A percentile compares a stretch with the other conserved stretches of the same genome.
Conservation (phyloP, 208 protist genomes). For the Entamoeba invadens region DNA sequence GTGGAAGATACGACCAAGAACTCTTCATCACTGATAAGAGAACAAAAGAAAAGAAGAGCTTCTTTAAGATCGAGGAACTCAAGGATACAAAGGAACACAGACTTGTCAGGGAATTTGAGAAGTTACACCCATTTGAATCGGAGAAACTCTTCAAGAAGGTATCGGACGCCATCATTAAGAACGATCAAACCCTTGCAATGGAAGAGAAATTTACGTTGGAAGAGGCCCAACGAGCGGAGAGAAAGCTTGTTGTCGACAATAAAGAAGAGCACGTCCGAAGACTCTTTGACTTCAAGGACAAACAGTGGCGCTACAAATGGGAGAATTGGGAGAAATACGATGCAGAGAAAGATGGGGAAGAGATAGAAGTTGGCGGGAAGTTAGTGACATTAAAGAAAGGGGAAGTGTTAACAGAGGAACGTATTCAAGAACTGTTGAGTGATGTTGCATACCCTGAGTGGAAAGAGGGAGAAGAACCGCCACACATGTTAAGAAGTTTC, state of each 20-base stretch:
- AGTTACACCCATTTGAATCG: not conserved
- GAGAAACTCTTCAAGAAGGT: not conserved
- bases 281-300: not conserved
- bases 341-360: not conserved
- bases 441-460: not conserved
- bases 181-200: not conserved
- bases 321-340: not conserved
- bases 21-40: not conserved
- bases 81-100: not conserved
- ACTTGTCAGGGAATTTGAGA: not conserved
- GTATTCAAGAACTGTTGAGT: not conserved
- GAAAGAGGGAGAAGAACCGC: not conserved
- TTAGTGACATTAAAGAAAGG: not conserved
- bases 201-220: not conserved
- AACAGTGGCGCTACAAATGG: not conserved
- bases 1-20: not conserved
- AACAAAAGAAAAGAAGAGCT: not conserved
- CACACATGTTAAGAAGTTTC: not conserved
- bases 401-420: not conserved
- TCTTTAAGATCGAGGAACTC: not conserved
- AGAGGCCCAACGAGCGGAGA: not conserved
- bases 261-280: not conserved
- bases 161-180: not conserved
- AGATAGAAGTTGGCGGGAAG: not conserved
- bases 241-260: not conserved